These are phyloP conservation scores for Oldenlandia corymbosa DNA, from an alignment of 257 asterid genomes.

Conservation along the genomic window DNA sequence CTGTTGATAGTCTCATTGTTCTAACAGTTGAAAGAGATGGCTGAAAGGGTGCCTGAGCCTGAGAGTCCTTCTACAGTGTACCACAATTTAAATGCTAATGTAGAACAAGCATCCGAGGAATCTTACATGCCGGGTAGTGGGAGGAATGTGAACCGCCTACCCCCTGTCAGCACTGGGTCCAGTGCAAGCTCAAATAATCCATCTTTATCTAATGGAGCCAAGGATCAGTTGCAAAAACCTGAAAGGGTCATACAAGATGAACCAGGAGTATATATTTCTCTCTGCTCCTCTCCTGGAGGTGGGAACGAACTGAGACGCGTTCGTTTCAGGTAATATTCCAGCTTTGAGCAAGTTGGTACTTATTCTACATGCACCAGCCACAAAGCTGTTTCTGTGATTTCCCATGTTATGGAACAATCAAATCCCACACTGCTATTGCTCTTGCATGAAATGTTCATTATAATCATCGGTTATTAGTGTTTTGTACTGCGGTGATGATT, in stretches of 20 bases:
- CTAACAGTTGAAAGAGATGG: constrained; percentile 64
- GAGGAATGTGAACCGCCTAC: constrained; percentile 26
- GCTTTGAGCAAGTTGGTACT: background rate
- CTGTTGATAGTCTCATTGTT: background rate
- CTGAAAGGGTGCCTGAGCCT: constrained; percentile 36
- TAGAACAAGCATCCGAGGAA: constrained; percentile 21
- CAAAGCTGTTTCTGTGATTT: background rate
- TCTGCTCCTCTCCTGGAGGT: constrained; percentile 49
- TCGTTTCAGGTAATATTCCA: constrained; percentile 73
- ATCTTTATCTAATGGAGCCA: constrained; percentile 32
- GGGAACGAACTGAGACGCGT: constrained; percentile 71
- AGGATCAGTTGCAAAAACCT: constrained; percentile 39
- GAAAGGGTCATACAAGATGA: constrained; percentile 65
- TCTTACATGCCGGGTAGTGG: constrained; percentile 36
- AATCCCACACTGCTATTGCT: background rate
- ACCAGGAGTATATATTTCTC: constrained; percentile 74
- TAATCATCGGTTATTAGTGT: background rate
- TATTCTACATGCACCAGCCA: background rate
- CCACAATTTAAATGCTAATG: constrained; percentile 24
- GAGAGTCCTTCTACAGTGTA: constrained; percentile 26
- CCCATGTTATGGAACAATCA: background rate
- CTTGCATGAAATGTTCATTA: background rate
- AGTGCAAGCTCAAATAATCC: constrained; percentile 33
- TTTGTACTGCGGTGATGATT: background rate
- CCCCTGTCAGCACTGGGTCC: constrained; percentile 37